phyloP scores from a whole-genome alignment of 495 filamentous ascomycete genomes.

The Aspergillus coremiiformis region DNA sequence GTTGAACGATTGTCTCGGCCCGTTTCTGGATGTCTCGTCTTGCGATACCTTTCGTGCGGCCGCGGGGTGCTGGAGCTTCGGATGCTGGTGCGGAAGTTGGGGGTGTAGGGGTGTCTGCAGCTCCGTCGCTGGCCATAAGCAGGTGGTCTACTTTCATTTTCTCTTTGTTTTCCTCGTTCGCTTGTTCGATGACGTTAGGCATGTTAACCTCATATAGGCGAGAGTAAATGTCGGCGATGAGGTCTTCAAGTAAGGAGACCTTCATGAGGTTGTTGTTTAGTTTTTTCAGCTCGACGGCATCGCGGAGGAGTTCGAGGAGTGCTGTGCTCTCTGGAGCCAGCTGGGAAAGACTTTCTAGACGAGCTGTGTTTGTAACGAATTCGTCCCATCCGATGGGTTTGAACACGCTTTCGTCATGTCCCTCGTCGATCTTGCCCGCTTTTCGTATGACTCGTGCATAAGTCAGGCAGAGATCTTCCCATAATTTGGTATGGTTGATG shows the following conservation, averaged over 20 bases:
- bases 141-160: slow-evolving; percentile 56
- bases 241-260: slow-evolving; percentile 74
- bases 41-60: slow-evolving; percentile 52
- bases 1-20: slow-evolving; percentile 50
- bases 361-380: slow-evolving; percentile 56
- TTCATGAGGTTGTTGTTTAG: slow-evolving; percentile 82
- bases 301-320: slow-evolving; percentile 66
- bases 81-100: slow-evolving; percentile 30
- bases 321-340: slow-evolving; percentile 30
- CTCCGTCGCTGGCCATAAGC: slow-evolving; percentile 34
- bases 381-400: slow-evolving; percentile 72
- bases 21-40: slow-evolving; percentile 56
- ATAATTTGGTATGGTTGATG: slow-evolving; percentile 75
- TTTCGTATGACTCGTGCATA: slow-evolving; percentile 72
- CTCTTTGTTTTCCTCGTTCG: slow-evolving; percentile 45
- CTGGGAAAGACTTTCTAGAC: slow-evolving; percentile 47
- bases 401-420: slow-evolving; percentile 71
- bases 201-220: slow-evolving; percentile 59
- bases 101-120: slow-evolving; percentile 31
- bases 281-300: slow-evolving; percentile 84
- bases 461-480: slow-evolving; percentile 67
- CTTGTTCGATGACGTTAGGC: slow-evolving; percentile 39
- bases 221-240: slow-evolving; percentile 81
- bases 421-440: slow-evolving; percentile 54
- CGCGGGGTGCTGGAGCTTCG: slow-evolving; percentile 38